These are phyloP conservation scores for Fistulinella cinereoalba DNA, from an alignment of 1,284 basidiomycete genomes.

Conservation along the genomic window DNA sequence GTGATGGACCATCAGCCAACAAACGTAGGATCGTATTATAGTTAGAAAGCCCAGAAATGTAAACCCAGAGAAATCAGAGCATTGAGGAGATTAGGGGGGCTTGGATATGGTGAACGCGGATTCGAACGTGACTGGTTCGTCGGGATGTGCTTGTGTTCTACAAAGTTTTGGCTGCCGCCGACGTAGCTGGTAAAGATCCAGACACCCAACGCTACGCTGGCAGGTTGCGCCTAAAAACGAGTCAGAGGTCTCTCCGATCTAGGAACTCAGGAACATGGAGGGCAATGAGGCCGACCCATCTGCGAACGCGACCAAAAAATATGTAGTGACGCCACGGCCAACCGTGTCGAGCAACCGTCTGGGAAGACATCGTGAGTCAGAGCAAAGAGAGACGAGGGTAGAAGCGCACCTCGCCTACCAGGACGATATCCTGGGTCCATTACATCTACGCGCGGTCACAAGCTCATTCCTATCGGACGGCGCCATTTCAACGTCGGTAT, in stretches of 20 bases:
- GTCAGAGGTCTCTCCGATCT: background rate
- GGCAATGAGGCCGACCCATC: slow-evolving; percentile 67
- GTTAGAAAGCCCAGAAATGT: too few species aligned
- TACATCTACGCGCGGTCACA: slow-evolving; percentile 37
- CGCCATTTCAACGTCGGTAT: slow-evolving; percentile 27
- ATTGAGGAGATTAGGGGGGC: too few species aligned
- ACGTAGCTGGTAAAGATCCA: slow-evolving; percentile 70
- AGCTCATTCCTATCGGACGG: slow-evolving; percentile 19
- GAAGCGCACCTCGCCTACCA: slow-evolving; percentile 51
- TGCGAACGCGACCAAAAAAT: slow-evolving; percentile 64
- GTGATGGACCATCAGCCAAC: too few species aligned
- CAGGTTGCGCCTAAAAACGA: slow-evolving; percentile 7
- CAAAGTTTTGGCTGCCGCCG: slow-evolving; percentile 58
- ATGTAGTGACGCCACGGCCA: slow-evolving; percentile 58
- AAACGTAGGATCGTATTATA: too few species aligned
- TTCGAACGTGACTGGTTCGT: slow-evolving; percentile 48
- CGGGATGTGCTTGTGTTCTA: slow-evolving; percentile 44
- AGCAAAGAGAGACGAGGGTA: background rate
- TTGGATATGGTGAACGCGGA: slow-evolving; percentile 55
- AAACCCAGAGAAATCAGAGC: too few species aligned
- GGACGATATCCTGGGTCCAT: slow-evolving; percentile 55
- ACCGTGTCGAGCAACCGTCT: slow-evolving; percentile 56
- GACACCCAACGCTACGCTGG: slow-evolving; percentile 30
- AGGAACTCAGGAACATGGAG: slow-evolving; percentile 44
- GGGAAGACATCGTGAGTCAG: slow-evolving; percentile 5